Conservation (phyloP, 2,329 filamentous ascomycete species). For the Colletotrichum brevisporum region DNA sequence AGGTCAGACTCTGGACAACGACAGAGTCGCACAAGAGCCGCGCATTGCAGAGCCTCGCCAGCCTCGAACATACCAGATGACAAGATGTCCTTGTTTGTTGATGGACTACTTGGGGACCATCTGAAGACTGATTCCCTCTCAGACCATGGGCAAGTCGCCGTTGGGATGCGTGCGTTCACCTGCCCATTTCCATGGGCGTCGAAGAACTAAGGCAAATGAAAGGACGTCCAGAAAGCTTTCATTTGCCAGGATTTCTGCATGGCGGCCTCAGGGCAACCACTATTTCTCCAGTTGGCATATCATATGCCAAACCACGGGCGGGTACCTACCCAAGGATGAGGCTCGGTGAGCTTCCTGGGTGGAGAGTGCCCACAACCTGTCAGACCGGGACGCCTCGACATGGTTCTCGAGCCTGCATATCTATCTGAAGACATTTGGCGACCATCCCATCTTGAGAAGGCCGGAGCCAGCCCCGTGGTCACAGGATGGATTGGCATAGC, state of each 20-base stretch:
- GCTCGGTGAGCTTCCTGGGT: constrained; percentile 6
- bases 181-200: neutral
- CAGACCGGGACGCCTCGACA: neutral
- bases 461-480: neutral
- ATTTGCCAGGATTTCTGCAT: neutral
- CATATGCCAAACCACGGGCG: neutral
- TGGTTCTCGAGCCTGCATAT: neutral
- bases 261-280: neutral
- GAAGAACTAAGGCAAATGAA: neutral
- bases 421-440: neutral
- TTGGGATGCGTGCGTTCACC: too few relatives aligned
- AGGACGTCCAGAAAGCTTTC: neutral
- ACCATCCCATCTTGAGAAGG: constrained; percentile 17
- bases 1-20: too few relatives aligned
- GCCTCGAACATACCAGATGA: too few relatives aligned
- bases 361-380: constrained; percentile 3
- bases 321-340: neutral
- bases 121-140: too few relatives aligned
- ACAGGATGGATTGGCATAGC: neutral
- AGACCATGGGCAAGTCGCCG: neutral
- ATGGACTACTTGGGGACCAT: too few relatives aligned
- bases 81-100: too few relatives aligned
- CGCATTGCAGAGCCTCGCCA: too few relatives aligned
- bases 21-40: too few relatives aligned
- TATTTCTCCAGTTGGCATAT: neutral